Evolutionary conservation across 768 basidiomycete genomes (phyloP), one percentile per base, ranked within the genome.

Genomic region (Kondoa malvinella): DNA sequence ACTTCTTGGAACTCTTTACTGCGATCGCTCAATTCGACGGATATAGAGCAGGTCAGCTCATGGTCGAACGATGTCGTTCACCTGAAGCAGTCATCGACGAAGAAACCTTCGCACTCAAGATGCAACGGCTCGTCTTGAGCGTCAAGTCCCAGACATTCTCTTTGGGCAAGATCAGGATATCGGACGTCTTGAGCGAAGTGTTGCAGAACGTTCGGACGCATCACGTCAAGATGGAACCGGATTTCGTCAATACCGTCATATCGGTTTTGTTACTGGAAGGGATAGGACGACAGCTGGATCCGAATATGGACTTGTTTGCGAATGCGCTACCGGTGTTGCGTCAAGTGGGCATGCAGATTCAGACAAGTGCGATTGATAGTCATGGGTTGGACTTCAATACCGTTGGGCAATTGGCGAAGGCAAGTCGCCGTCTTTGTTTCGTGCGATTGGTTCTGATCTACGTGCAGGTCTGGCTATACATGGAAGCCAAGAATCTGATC

Each of bases 141-240:
- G 88, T 99, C 72, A 97, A 97, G 79, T 85, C 88, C 72, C 94
- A 91, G 78, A 97, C 95, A 1, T 99, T 99, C 79, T 89, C 89
- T 29, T 83, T 99, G 2, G 92, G 89, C n/a, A 86, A 90, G 76
- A 90, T 99, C 79, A 90, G 88, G 77, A 95, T 99, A 66, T 87
- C 88, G 31, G 92, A 97, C 76, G 84, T 99, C 69, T 79, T 97
- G 32, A 87, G 83, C 2, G 88, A 94, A 70, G 95, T 97, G 4
- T 79, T 99, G 62, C 85, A 80, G 73, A 84, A 86, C 34, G 92
- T 99, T 2, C 81, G 92, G 68, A 81, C 83, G 71, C 92, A 96
- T 77, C 94, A 95, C 75, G 95, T 97, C 71, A 96, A 90, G 80
- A 88, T 99, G 86, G 94, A 99, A 78, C 91, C 87, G 16, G 95